These are phyloP conservation scores for Fusarium nematophilum DNA, from an alignment of 2,329 filamentous ascomycete species.

Conservation along the genomic window DNA sequence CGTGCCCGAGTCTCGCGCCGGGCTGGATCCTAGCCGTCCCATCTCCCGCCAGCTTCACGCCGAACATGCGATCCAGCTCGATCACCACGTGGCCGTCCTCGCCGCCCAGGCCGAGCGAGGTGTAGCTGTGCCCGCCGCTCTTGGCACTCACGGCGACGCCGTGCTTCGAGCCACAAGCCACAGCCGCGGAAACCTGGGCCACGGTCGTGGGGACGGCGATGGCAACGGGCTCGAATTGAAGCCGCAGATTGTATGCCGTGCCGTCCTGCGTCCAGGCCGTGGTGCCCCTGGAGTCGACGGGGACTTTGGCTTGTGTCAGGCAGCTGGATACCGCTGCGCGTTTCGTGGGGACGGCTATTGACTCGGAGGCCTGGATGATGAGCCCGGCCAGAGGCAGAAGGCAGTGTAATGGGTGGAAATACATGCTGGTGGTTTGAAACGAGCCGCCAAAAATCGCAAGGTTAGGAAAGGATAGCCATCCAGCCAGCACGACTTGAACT, in stretches of 20 bases:
- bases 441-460: background rate
- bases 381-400: conserved; percentile 18
- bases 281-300: conserved; percentile 34
- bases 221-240: conserved; percentile 46
- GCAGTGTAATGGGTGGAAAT: conserved; percentile 2
- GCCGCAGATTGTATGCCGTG: conserved; percentile 49
- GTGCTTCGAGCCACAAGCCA: conserved; percentile 57
- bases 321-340: conserved; percentile 44
- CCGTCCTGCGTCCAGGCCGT: conserved; percentile 49
- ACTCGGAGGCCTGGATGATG: background rate
- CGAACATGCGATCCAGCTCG: conserved; percentile 54
- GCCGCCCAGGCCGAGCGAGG: conserved; percentile 59
- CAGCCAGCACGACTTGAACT: background rate
- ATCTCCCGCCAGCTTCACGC: conserved; percentile 43
- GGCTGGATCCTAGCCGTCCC: conserved; percentile 48
- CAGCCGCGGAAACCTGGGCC: conserved; percentile 57
- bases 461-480: background rate
- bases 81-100: conserved; percentile 55
- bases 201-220: conserved; percentile 49
- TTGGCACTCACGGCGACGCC: conserved; percentile 62
- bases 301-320: conserved; percentile 42
- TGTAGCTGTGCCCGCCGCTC: conserved; percentile 66
- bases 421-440: background rate
- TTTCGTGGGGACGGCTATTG: conserved; percentile 32
- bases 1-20: conserved; percentile 62